Evolutionary conservation across 352 stramenopile genomes (phyloP), one percentile per base, ranked within the genome.

Genomic region (Globisporangium abappressorium): DNA sequence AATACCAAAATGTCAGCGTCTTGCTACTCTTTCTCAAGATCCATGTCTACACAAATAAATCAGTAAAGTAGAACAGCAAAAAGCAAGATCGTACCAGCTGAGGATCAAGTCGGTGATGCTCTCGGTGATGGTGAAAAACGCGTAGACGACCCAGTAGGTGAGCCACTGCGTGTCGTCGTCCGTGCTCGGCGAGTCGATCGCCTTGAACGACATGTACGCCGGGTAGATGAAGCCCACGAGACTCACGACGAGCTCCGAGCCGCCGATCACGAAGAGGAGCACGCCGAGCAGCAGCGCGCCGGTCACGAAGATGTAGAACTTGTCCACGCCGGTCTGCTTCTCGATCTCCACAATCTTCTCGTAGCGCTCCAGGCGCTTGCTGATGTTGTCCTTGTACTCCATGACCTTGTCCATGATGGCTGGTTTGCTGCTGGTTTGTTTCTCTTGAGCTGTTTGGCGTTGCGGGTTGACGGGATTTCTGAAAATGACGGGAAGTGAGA

Each of bases 71-170:
- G 34, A 46, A 59, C 20, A 28, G 7, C 7, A 33, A 74, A 33
- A 33, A 33, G 30, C 30, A 33, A 33, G 30, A 33, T 5, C 77
- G 53, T 70, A 89, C 83, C 87, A 94, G 53, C 84, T 91, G 36
- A 95, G 72, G 28, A 95, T n/a, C 14, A 93, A 67, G 70, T 95
- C 84, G 38, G 86, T 94, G 68, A 94, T 65, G 62, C 85, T 80
- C 74, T 99, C 97, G 20, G 98, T 96, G 61, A 99, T 89, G 69
- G 93, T 98, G 75, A 99, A 99, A 74, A 98, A 97, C 33, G 94
- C 84, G 80, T 98, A 99, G 34, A 99, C 90, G 68, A 99, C 91
- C 89, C 89, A 97, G 78, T 97, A 97, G 18, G 87, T 94, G 53
- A 97, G 80, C 89, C 89, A 97, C 80, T 94, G 85, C 43, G 87